phyloP scores from a whole-genome alignment of 805 yeast genomes.

The Kockiozyma suomiensis region DNA sequence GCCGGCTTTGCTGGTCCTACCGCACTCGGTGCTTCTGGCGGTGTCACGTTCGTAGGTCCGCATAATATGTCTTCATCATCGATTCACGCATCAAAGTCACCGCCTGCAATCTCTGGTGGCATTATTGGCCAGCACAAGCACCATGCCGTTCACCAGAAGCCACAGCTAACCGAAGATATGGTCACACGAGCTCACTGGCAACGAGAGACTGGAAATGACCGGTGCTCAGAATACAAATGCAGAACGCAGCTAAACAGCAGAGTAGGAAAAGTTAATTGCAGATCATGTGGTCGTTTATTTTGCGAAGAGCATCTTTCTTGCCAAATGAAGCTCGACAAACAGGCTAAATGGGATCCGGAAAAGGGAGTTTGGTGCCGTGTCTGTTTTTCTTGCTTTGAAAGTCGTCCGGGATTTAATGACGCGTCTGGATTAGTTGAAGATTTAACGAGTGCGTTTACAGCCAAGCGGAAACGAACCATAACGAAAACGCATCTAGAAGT shows the following conservation, averaged over 20 bases:
- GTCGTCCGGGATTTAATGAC: slow-evolving; percentile 57
- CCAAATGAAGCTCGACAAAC: slow-evolving; percentile 53
- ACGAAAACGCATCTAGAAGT: slow-evolving; percentile 57
- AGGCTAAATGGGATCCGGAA: slow-evolving; percentile 51
- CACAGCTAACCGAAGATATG: slow-evolving; percentile 39
- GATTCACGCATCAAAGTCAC: neutral
- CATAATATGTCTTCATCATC: slow-evolving; percentile 16
- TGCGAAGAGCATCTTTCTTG: slow-evolving; percentile 67
- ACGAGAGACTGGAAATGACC: slow-evolving; percentile 49
- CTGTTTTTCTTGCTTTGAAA: slow-evolving; percentile 62
- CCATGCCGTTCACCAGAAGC: slow-evolving; percentile 8
- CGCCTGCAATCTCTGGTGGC: neutral
- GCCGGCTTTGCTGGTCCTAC: slow-evolving; percentile 20
- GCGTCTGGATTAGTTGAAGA: slow-evolving; percentile 51
- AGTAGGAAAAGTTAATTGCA: slow-evolving; percentile 66
- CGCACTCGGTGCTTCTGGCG: slow-evolving; percentile 1
- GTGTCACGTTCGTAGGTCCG: slow-evolving; percentile 18
- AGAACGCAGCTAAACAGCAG: slow-evolving; percentile 50
- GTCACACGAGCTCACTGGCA: slow-evolving; percentile 62
- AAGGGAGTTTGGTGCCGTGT: slow-evolving; percentile 71
- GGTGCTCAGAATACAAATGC: slow-evolving; percentile 51
- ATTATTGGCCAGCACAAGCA: slow-evolving; percentile 8
- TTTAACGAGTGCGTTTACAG: slow-evolving; percentile 48
- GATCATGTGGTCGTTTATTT: slow-evolving; percentile 72
- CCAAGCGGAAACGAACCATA: slow-evolving; percentile 47